These are phyloP conservation scores for Chlorella sp. DNA, from an alignment of 139 green algal genomes.

Conservation along the genomic window DNA sequence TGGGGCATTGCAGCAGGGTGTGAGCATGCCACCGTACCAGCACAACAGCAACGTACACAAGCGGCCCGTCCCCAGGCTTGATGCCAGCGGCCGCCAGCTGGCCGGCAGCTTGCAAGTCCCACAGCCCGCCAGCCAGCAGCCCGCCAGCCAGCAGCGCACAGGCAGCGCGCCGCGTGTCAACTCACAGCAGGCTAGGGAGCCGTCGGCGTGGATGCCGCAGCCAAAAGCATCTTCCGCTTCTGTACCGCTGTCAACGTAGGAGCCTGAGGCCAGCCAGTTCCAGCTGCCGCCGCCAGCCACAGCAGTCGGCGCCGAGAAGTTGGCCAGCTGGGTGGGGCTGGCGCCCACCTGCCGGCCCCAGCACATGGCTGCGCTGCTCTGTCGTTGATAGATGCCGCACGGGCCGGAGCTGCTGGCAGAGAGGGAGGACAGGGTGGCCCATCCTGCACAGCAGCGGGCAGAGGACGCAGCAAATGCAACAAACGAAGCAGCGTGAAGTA, in stretches of 20 bases:
- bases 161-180: no score
- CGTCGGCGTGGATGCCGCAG: no score
- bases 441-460: not conserved
- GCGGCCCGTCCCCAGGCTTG: no score
- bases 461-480: no score
- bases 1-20: no score
- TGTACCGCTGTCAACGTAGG: not conserved
- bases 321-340: not conserved
- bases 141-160: no score
- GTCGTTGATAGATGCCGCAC: not conserved
- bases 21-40: no score
- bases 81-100: no score
- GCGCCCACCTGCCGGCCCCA: not conserved
- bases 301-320: not conserved
- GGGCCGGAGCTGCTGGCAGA: not conserved
- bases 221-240: not conserved
- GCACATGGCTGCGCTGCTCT: not conserved
- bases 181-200: no score
- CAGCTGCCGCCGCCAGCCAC: not conserved
- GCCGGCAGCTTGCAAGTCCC: no score
- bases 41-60: no score
- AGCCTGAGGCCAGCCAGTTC: not conserved
- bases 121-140: no score
- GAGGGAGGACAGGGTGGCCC: not conserved
- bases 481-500: not conserved